Conservation (phyloP, 495 filamentous ascomycete genomes). For the Penicillium roqueforti region DNA sequence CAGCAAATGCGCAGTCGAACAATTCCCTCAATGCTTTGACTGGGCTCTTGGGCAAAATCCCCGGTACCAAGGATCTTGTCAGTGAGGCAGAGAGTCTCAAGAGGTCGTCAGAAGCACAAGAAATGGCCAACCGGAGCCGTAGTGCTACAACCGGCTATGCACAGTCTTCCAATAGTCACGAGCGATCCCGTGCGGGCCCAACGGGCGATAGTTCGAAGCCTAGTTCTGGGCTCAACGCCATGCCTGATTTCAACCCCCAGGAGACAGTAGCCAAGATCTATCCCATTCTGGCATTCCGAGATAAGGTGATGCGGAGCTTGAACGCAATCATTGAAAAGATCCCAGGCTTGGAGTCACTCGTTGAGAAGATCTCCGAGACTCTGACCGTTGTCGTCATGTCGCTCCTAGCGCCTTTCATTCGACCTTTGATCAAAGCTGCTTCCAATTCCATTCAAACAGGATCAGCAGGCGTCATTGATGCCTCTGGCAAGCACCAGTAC, state of each 20-base stretch:
- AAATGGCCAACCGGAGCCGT: constrained; percentile 52
- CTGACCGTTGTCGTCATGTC: constrained; percentile 87
- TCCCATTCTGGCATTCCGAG: constrained; percentile 88
- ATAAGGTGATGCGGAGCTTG: constrained; percentile 84
- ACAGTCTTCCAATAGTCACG: constrained; percentile 8
- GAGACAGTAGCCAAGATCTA: constrained; percentile 83
- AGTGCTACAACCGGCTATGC: constrained; percentile 34
- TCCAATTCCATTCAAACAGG: constrained; percentile 78
- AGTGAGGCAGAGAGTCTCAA: constrained; percentile 73
- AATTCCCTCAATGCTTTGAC: constrained; percentile 55
- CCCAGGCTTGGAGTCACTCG: constrained; percentile 76
- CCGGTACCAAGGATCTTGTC: constrained; percentile 72
- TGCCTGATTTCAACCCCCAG: constrained; percentile 76
- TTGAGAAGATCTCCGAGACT: constrained; percentile 89
- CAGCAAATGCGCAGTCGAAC: constrained; percentile 45
- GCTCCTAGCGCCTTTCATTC: constrained; percentile 81
- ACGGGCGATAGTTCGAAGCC: constrained; percentile 32
- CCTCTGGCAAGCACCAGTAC: constrained; percentile 79
- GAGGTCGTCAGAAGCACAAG: constrained; percentile 68
- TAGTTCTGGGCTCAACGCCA: constrained; percentile 58
- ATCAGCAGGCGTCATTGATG: constrained; percentile 71
- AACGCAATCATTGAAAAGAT: constrained; percentile 84
- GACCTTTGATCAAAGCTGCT: constrained; percentile 84
- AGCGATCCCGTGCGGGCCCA: constrained; percentile 16
- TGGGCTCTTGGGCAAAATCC: constrained; percentile 69